Base-by-base conservation (phyloP, 441 rosid species). In the Adansonia grandidieri region DNA sequence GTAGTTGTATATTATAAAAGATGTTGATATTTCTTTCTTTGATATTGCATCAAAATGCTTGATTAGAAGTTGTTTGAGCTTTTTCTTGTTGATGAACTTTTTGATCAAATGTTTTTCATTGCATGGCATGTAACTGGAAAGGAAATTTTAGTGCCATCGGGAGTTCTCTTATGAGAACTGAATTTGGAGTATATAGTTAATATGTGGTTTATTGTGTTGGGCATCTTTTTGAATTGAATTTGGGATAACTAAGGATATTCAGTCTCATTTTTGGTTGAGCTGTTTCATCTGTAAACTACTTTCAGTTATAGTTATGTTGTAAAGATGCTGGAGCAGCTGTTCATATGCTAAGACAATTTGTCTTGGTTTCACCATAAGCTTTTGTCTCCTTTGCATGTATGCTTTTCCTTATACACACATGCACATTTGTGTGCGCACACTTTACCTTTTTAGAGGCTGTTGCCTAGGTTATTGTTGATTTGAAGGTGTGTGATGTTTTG, bases 401-500 rank as follows among this genome's bases (percentile, higher is more conserved):
- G 51, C 0, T 73, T 73, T 73, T 40, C 76, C 53, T 73, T 22
- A 13, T 42, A 42, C 66, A 40, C 42, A 8, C 67, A 1, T 20
- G 37, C 28, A 57, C 40, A 13, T 58, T 62, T 8, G 15, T 58
- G 53, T 7, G 6, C 10, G 13, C 44, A 74, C 54, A 58, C 42
- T 20, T 20, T 14, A 73, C 42, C 42, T 6, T 19, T 14, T 58
- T 44, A 20, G 73, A 47, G 73, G 37, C 58, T 69, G 15, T 69
- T 69, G 32, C 32, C 22, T 11, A 48, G 73, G 58, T 69, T 73
- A 42, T 63, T 79, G 72, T 42, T 81, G 82, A 80, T 77, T 76
- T 80, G 66, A 22, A 63, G 77, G 79, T 79, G 67, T 71, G 20
- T 82, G 83, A 54, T 61, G 32, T 57, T 58, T 71, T 71, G 48